Evolutionary conservation across 495 filamentous ascomycete genomes (phyloP), one percentile per base, ranked within the genome.

Genomic region (Neurospora sp.): DNA sequence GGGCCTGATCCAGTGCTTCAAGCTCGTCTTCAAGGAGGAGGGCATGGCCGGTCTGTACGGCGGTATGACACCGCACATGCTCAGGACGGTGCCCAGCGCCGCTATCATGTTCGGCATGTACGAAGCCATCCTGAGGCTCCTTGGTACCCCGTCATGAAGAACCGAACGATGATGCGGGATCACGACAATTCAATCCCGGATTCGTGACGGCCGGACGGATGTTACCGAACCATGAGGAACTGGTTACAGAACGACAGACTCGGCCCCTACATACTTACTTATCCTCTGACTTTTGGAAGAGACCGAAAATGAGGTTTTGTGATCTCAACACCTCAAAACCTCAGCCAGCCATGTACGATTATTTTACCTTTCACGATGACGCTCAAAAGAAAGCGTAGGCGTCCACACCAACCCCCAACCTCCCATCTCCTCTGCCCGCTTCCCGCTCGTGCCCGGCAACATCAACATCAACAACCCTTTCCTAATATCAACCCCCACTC

Each of bases 51-150:
- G 89, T 9, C 82, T 97, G 71, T 97, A 97, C 78, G 94, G 94
- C 72, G 94, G 94, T 16, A 82, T 97, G 78, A 93, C 92, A 39
- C 93, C 94, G 35, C 94, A 97, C 79, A 90, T 97, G 77, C 85
- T 95, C 75, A 88, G 94, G 42, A 94, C 94, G 14, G 93, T 97
- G 4, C 94, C 94, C 6, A 94, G 92, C 70, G 94, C 94, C 14
- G 92, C 92, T 71, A 95, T 97, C 79, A 97, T 95, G 86, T 95
- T 97, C 77, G 93, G 93, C 74, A 94, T 93, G 81, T 97, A 97
- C 81, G 93, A 97, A 81, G 89, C 88, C 39, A 93, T 96, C 73
- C 83, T 97, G 70, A 88, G 88, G 49, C 74, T 91, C 23, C 79
- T 89, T 40, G 82, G 77, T 40, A 77, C 79, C 12, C 66, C 73